Evolutionary conservation across 345 rosid genomes (phyloP).

Genomic region (Pistacia vera): DNA sequence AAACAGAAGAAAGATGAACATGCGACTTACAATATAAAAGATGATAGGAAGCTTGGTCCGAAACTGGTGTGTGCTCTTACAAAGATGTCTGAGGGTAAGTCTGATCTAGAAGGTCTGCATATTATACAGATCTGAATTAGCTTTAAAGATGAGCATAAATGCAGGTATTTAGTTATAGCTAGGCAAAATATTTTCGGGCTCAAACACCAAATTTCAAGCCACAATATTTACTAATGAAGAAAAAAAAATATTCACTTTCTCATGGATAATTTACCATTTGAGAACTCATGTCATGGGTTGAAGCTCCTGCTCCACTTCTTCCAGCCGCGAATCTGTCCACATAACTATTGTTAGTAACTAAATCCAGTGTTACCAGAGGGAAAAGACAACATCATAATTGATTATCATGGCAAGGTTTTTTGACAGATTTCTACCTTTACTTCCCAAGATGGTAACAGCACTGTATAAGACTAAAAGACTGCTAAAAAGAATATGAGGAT

Average conservation of each 20-base stretch:
- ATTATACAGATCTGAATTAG: conserved; percentile 12
- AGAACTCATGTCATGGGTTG: conserved; percentile 74
- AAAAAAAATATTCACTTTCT: conserved; percentile 8
- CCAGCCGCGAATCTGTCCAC: conserved; percentile 88
- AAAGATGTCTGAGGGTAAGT: conserved; percentile 92
- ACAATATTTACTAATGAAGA: not conserved
- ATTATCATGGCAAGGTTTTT: not conserved
- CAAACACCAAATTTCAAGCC: conserved; percentile 11
- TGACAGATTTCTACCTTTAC: conserved; percentile 62
- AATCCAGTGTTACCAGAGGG: not conserved
- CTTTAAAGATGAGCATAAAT: conserved; percentile 16
- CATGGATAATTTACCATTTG: conserved; percentile 55
- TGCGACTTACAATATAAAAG: conserved; percentile 66
- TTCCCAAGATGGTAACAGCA: conserved; percentile 84
- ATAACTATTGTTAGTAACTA: not conserved
- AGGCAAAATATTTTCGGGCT: not conserved
- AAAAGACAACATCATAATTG: not conserved
- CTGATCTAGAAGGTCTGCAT: conserved; percentile 94
- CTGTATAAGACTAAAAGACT: conserved; percentile 79
- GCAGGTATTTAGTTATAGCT: not conserved
- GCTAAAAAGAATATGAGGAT: conserved; percentile 96
- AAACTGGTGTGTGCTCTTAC: conserved; percentile 84
- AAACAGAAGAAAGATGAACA: not conserved
- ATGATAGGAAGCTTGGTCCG: conserved; percentile 86
- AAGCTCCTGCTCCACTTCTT: conserved; percentile 86